Percentiles rank a stretch among this genome's conserved stretches.
Conservation (phyloP, 1,284 basidiomycete genomes). For the Sanghuangporus weigelae region DNA sequence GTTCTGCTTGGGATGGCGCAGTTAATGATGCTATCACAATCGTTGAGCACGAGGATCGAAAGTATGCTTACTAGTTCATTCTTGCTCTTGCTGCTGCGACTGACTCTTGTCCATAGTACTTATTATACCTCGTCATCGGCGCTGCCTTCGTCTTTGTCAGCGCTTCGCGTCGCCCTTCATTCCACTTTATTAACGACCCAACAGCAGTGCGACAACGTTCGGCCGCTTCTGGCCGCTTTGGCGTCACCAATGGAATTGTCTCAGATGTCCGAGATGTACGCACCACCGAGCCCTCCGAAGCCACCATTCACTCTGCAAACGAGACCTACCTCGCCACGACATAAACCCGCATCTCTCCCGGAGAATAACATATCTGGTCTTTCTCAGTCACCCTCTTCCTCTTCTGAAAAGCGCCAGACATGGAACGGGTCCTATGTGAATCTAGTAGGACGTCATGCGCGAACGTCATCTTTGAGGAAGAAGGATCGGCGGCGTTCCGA, state of each 20-base stretch:
- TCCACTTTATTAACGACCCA: slow-evolving; percentile 69
- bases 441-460: slow-evolving; percentile 35
- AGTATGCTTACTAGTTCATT: slow-evolving; percentile 38
- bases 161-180: slow-evolving; percentile 62
- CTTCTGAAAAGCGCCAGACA: slow-evolving; percentile 54
- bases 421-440: slow-evolving; percentile 66
- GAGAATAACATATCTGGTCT: slow-evolving; percentile 21
- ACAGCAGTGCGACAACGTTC: slow-evolving; percentile 73
- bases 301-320: slow-evolving; percentile 30
- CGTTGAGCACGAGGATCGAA: slow-evolving; percentile 64
- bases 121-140: slow-evolving; percentile 15
- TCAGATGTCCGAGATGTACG: slow-evolving; percentile 80
- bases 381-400: slow-evolving; percentile 20
- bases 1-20: slow-evolving; percentile 64
- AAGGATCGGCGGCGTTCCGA: slow-evolving; percentile 49
- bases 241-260: slow-evolving; percentile 61
- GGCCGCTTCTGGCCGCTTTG: slow-evolving; percentile 68
- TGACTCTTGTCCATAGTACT: slow-evolving; percentile 3
- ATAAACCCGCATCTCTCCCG: slow-evolving; percentile 23
- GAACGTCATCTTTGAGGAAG: slow-evolving; percentile 5
- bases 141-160: slow-evolving; percentile 48
- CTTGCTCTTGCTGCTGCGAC: slow-evolving; percentile 11
- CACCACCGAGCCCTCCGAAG: slow-evolving; percentile 60
- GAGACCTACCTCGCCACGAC: slow-evolving; percentile 42
- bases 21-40: slow-evolving; percentile 60